Evolutionary conservation across 2,329 filamentous ascomycete genomes (phyloP), one percentile per base, ranked within the genome.

Genomic region (Aureobasidium sp.): DNA sequence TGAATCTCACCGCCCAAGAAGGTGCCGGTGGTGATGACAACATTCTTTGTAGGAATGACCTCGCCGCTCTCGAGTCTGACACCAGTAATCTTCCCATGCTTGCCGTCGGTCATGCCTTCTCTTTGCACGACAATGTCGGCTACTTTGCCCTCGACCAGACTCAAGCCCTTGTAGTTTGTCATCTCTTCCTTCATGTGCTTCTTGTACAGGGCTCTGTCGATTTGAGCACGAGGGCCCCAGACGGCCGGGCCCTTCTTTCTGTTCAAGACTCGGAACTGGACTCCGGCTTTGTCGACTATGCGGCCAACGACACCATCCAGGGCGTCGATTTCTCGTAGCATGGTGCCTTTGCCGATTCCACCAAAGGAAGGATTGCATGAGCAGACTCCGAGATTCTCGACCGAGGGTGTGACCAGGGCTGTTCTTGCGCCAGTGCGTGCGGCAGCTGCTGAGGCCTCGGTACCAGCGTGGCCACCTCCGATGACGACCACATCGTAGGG

Each of bases 351-450:
- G 46, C 94, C 94, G 67, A 99, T 97, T n/a, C 94, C 94, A 40
- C 94, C 94, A 70, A 99, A 95, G 65, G 90, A 95, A 1, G 93
- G 93, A 72, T 97, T 97, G 77, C 93, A 97, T 37, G 92, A 96
- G 76, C 93, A 97, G 31, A 94, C 90, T 60, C 93, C 93, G 21
- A 97, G 85, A 67, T 96, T 96, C 62, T 92, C 86, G 61, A 90
- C 74, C 62, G 88, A 90, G 2, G 93, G 94, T 1, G 94, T 99
- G 51, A 99, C 81, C 65, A 99, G 82, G 1, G 88, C 93, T 43
- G 94, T 97, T 68, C 86, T 85, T 53, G 93, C 94, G 57, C 94
- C 94, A 17, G 89, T 84, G 69, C 94, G 84, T 46, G 94, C 94
- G 15, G 94, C 90, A 2, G 93, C 94, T 11, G 94, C 87, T 65